phyloP scores from a whole-genome alignment of 352 stramenopile genomes.

The Phytopythium oedochilum region DNA sequence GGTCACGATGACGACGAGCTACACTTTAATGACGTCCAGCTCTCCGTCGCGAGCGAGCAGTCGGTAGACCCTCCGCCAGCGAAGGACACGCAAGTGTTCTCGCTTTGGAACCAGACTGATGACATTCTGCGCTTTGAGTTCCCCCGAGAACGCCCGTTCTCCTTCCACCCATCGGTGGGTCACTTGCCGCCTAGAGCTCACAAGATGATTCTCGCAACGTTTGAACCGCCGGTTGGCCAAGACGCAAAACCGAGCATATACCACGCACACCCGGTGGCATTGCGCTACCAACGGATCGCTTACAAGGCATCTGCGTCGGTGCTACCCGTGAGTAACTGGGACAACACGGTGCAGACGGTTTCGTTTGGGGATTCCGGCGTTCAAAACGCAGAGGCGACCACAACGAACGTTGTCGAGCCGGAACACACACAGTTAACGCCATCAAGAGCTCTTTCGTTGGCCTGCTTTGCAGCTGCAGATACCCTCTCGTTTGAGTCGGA shows the following conservation, averaged over 20 bases:
- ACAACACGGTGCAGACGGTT: slow-evolving; percentile 65
- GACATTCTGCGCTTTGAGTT: slow-evolving; percentile 74
- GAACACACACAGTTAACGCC: slow-evolving; percentile 33
- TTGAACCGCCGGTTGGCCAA: slow-evolving; percentile 25
- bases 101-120: slow-evolving; percentile 59
- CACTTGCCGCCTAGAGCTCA: slow-evolving; percentile 57
- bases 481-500: slow-evolving; percentile 53
- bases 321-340: slow-evolving; percentile 48
- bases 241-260: slow-evolving; percentile 28
- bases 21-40: slow-evolving; percentile 83
- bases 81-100: slow-evolving; percentile 68
- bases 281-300: slow-evolving; percentile 54
- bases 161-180: slow-evolving; percentile 66
- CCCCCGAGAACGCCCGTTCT: slow-evolving; percentile 45
- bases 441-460: slow-evolving; percentile 33
- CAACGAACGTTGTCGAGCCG: slow-evolving; percentile 34
- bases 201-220: slow-evolving; percentile 75
- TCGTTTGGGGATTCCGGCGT: slow-evolving; percentile 32
- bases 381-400: slow-evolving; percentile 5
- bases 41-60: slow-evolving; percentile 17
- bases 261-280: slow-evolving; percentile 24
- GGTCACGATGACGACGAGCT: slow-evolving; percentile 78
- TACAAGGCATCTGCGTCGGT: slow-evolving; percentile 21
- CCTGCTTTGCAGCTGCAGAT: slow-evolving; percentile 70
- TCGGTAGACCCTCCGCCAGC: too few relatives aligned